phyloP scores from a whole-genome alignment of 768 basidiomycete genomes.

The Podaxis rugospora region DNA sequence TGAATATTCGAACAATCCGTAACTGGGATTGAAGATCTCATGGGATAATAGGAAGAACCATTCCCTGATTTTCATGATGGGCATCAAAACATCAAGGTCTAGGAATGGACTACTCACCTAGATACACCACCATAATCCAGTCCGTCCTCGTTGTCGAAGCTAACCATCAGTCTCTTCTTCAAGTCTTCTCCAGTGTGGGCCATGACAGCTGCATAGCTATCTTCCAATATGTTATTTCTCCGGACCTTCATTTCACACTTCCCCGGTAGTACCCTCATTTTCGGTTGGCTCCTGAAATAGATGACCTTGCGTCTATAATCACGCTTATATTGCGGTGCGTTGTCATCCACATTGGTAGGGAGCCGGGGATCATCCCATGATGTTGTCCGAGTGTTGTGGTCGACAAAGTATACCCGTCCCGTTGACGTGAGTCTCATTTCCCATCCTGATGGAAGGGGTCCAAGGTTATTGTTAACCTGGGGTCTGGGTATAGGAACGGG shows the following conservation, averaged over 20 bases:
- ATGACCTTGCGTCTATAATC: slow-evolving; percentile 90
- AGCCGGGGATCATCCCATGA: slow-evolving; percentile 92
- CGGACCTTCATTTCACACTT: slow-evolving; percentile 87
- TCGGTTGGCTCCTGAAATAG: slow-evolving; percentile 89
- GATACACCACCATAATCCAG: slow-evolving; percentile 77
- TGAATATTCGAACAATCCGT: slow-evolving; percentile 80
- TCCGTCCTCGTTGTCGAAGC: slow-evolving; percentile 77
- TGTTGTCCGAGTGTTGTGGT: slow-evolving; percentile 86
- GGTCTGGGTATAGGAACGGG: slow-evolving; percentile 39
- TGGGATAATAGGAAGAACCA: slow-evolving; percentile 86
- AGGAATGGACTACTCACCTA: slow-evolving; percentile 36
- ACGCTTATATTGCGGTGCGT: slow-evolving; percentile 93
- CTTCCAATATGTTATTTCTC: slow-evolving; percentile 78
- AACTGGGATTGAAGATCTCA: slow-evolving; percentile 79
- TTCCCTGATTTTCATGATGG: slow-evolving; percentile 43
- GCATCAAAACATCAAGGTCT: background rate
- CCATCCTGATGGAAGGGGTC: slow-evolving; percentile 88
- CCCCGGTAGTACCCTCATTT: slow-evolving; percentile 70
- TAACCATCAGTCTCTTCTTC: slow-evolving; percentile 67
- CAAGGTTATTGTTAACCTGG: slow-evolving; percentile 57
- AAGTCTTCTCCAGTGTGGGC: slow-evolving; percentile 66
- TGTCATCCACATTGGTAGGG: slow-evolving; percentile 77
- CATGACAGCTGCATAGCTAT: slow-evolving; percentile 85
- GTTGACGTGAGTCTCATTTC: slow-evolving; percentile 91
- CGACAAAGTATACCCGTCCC: slow-evolving; percentile 85